A percentile compares a stretch with the other conserved stretches of the same genome.
Conservation (phyloP, 2,329 filamentous ascomycete species). For the Zymoseptoria passerinii region DNA sequence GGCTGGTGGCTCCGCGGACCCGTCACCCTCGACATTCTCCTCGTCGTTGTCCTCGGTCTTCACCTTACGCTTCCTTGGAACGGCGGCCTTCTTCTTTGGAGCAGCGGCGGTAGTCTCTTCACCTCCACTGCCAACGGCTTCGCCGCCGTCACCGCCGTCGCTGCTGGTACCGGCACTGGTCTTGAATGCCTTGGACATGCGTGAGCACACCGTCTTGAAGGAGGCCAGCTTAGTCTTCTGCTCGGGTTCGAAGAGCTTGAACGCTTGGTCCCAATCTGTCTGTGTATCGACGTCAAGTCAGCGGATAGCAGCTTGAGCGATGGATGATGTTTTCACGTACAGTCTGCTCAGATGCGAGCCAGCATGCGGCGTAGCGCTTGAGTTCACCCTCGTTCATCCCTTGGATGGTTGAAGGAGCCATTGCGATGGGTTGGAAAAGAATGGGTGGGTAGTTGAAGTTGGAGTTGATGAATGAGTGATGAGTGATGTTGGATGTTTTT, state of each 20-base stretch:
- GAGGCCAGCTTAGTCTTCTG: constrained; percentile 13
- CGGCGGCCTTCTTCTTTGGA: constrained; percentile 4
- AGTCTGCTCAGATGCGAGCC: constrained; percentile 5
- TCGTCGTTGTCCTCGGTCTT: not conserved
- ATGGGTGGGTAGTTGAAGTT: not conserved
- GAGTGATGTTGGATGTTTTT: not conserved
- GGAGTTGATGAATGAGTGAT: constrained; percentile 1
- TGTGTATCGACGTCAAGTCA: not conserved
- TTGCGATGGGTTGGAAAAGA: constrained; percentile 1
- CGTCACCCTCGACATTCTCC: not conserved
- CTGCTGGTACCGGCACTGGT: not conserved
- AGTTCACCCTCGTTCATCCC: constrained; percentile 7
- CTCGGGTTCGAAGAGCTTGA: constrained; percentile 9
- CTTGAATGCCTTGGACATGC: constrained; percentile 5
- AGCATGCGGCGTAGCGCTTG: constrained; percentile 15
- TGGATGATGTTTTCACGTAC: not conserved
- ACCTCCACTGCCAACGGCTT: not conserved
- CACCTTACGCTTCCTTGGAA: not conserved
- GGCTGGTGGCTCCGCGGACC: too few relatives aligned
- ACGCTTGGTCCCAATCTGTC: constrained; percentile 12
- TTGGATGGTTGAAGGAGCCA: constrained; percentile 4
- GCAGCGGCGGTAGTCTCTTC: not conserved
- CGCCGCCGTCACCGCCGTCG: not conserved
- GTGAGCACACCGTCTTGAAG: constrained; percentile 14
- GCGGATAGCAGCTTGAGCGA: not conserved